A percentile compares a stretch with the other conserved stretches of the same genome.
Evolutionary conservation across 2,329 filamentous ascomycete species (phyloP).

Genomic region (Trichothecium roseum): DNA sequence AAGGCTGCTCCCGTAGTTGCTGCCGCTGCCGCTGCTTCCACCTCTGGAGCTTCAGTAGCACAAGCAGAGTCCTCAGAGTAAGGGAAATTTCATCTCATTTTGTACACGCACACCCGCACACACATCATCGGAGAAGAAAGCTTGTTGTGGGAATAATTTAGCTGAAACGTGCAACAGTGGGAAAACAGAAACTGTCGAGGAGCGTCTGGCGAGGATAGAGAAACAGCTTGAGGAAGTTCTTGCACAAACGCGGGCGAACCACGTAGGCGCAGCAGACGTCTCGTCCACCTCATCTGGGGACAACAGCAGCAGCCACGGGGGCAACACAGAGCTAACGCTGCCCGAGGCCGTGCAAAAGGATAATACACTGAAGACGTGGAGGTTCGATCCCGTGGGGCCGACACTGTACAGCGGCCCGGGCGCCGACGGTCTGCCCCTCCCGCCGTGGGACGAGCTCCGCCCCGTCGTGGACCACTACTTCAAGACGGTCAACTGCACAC

Average conservation of each 20-base stretch:
- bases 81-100: not conserved
- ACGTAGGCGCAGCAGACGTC: not conserved
- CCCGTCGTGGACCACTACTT: slow-evolving; percentile 27
- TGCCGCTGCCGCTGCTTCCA: too few species aligned
- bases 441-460: slow-evolving; percentile 22
- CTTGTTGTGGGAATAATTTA: too few species aligned
- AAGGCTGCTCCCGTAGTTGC: slow-evolving; percentile 3
- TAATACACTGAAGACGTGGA: slow-evolving; percentile 4
- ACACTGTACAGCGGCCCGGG: slow-evolving; percentile 9
- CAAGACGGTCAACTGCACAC: slow-evolving; percentile 19
- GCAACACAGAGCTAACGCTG: too few species aligned
- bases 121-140: too few species aligned
- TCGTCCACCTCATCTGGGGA: not conserved
- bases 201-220: slow-evolving; percentile 19
- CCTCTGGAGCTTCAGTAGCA: too few species aligned
- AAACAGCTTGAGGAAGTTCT: slow-evolving; percentile 20
- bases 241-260: slow-evolving; percentile 6
- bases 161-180: too few species aligned
- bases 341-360: too few species aligned
- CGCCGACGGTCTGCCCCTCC: slow-evolving; percentile 12
- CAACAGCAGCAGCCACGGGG: not conserved
- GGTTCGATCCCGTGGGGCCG: slow-evolving; percentile 12
- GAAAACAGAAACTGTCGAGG: slow-evolving; percentile 12
- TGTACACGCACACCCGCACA: slow-evolving; percentile 1
- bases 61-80: not conserved